Evolutionary conservation across 768 basidiomycete genomes (phyloP).

Genomic region (Phanerodontia chrysosporium): DNA sequence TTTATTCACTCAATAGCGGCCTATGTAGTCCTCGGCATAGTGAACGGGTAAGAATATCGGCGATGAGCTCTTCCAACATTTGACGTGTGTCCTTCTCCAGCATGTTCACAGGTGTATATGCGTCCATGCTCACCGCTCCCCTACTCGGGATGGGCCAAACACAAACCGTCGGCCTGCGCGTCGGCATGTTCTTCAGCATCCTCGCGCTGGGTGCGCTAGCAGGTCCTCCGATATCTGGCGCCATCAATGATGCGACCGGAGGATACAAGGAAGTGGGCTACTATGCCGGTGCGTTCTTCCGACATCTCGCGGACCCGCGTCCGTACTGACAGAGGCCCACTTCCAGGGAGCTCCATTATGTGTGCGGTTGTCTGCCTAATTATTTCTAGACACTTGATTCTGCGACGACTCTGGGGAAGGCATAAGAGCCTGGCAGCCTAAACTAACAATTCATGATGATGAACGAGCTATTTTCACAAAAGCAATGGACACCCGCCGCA

Average conservation of each 20-base stretch:
- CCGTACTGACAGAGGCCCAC: background rate
- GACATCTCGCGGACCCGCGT: background rate
- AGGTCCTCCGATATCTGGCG: slow-evolving; percentile 73
- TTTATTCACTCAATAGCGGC: slow-evolving; percentile 41
- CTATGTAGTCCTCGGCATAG: slow-evolving; percentile 48
- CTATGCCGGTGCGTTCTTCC: slow-evolving; percentile 16
- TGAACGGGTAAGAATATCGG: slow-evolving; percentile 64
- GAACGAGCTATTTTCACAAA: background rate
- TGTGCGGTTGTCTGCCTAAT: slow-evolving; percentile 39
- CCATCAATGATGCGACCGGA: slow-evolving; percentile 50
- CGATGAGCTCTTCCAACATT: no score
- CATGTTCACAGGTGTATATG: slow-evolving; percentile 58
- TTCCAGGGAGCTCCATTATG: slow-evolving; percentile 34
- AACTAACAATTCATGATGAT: background rate
- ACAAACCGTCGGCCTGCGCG: slow-evolving; percentile 58
- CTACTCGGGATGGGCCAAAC: slow-evolving; percentile 57
- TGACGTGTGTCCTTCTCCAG: slow-evolving; percentile 27
- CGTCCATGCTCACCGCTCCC: slow-evolving; percentile 52
- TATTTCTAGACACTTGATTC: slow-evolving; percentile 35
- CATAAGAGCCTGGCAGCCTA: background rate
- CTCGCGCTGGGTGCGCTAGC: slow-evolving; percentile 57
- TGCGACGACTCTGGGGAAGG: slow-evolving; percentile 38
- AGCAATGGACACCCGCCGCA: background rate
- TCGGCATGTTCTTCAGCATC: slow-evolving; percentile 62
- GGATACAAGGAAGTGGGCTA: slow-evolving; percentile 40